A percentile compares a stretch with the other conserved stretches of the same genome.
phyloP scores from a whole-genome alignment of 257 asterid genomes.

The Schizonepeta tenuifolia region DNA sequence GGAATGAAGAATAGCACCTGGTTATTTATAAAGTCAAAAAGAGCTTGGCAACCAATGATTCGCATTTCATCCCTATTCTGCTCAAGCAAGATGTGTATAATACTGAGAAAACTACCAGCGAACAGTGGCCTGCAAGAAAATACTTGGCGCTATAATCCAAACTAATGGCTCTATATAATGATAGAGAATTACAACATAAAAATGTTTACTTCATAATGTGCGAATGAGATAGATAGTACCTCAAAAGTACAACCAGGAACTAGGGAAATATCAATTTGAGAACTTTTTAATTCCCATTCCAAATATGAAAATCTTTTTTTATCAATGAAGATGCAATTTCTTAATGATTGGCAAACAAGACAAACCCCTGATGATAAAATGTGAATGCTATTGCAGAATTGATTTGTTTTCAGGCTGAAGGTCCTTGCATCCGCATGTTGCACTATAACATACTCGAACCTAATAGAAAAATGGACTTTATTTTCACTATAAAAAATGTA shows the following conservation, averaged over 20 bases:
- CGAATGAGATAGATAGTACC: conserved; percentile 9
- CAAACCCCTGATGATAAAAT: not conserved
- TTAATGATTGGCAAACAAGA: conserved; percentile 3
- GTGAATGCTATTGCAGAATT: conserved; percentile 12
- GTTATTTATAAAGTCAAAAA: conserved; percentile 72
- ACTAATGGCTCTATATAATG: conserved; percentile 14
- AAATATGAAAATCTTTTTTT: conserved; percentile 1
- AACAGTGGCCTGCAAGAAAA: conserved; percentile 66
- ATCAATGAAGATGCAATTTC: conserved; percentile 4
- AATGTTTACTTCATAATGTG: conserved; percentile 14
- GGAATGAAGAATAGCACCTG: conserved; percentile 50
- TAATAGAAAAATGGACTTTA: conserved; percentile 5
- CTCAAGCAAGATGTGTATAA: conserved; percentile 65
- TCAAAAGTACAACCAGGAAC: conserved; percentile 9
- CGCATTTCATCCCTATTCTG: conserved; percentile 67
- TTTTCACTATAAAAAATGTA: not conserved
- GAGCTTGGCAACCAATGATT: conserved; percentile 66
- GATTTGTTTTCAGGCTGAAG: not conserved
- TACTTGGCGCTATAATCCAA: conserved; percentile 31
- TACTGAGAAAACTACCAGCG: conserved; percentile 75
- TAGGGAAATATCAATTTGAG: conserved; percentile 8
- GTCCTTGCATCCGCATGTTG: conserved; percentile 8
- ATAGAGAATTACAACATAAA: conserved; percentile 17
- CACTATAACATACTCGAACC: not conserved
- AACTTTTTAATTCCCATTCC: not conserved